These are phyloP conservation scores for Leccinellum rugosiceps DNA, from an alignment of 768 basidiomycete species.

Conservation along the genomic window DNA sequence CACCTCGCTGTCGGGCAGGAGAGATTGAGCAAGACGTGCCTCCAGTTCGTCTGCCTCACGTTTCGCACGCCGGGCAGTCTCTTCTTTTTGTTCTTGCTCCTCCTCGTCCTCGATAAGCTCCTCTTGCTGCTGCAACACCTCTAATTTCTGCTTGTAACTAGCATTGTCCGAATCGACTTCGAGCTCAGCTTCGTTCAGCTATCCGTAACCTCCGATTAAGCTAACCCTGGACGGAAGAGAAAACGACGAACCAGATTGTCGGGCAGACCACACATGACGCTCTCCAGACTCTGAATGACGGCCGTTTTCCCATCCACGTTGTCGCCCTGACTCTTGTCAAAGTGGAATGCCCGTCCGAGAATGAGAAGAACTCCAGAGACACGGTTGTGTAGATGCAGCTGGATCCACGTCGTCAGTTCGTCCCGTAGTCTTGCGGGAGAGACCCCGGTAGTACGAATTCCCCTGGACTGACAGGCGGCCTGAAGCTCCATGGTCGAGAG, in stretches of 20 bases:
- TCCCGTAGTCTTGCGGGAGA: slow-evolving; percentile 87
- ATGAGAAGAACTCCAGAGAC: slow-evolving; percentile 94
- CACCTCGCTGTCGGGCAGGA: slow-evolving; percentile 89
- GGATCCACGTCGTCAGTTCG: slow-evolving; percentile 90
- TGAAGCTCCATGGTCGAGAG: slow-evolving; percentile 91
- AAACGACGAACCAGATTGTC: slow-evolving; percentile 77
- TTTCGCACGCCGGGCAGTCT: slow-evolving; percentile 83
- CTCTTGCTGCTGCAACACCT: slow-evolving; percentile 96
- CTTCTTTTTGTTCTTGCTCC: slow-evolving; percentile 95
- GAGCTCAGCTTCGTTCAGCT: slow-evolving; percentile 97
- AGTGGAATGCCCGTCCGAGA: slow-evolving; percentile 92
- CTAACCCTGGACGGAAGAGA: no score
- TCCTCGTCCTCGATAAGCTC: slow-evolving; percentile 99
- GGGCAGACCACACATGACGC: slow-evolving; percentile 86
- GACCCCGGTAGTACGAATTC: slow-evolving; percentile 83
- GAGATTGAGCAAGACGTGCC: slow-evolving; percentile 71
- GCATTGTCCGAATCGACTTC: slow-evolving; percentile 93
- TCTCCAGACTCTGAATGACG: slow-evolving; percentile 80
- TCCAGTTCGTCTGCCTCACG: slow-evolving; percentile 80
- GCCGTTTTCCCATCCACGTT: slow-evolving; percentile 81
- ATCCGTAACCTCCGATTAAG: background rate
- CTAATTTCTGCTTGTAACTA: slow-evolving; percentile 96
- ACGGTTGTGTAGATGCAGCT: slow-evolving; percentile 83
- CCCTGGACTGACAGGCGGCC: slow-evolving; percentile 89
- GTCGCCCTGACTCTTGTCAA: slow-evolving; percentile 71